Conservation (phyloP, 306 rosid genomes). For the Leucaena leucocephala region DNA sequence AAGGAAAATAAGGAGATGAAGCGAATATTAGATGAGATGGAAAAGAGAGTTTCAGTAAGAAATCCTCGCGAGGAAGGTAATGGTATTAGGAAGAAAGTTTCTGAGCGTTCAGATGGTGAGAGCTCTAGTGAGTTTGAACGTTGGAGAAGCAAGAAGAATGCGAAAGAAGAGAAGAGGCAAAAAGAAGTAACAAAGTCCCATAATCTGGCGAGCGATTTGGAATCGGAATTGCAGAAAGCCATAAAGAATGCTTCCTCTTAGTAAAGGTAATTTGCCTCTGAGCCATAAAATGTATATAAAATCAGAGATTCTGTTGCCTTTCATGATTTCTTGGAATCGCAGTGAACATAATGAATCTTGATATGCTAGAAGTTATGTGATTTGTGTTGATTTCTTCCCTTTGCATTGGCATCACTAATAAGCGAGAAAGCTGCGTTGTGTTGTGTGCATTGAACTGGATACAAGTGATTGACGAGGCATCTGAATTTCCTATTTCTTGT, state of each 20-base stretch:
- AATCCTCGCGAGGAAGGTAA: constrained; percentile 32
- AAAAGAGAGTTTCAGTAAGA: constrained; percentile 41
- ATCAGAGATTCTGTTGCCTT: constrained; percentile 26
- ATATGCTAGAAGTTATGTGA: not conserved
- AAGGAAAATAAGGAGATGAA: constrained; percentile 78
- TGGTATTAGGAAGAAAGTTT: constrained; percentile 32
- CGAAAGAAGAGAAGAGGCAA: constrained; percentile 51
- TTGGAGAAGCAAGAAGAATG: constrained; percentile 60
- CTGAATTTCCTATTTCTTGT: not conserved
- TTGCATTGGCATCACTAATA: not conserved
- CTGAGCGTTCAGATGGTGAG: constrained; percentile 35
- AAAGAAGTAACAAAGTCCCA: constrained; percentile 49
- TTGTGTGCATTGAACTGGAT: not conserved
- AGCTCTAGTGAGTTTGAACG: constrained; percentile 49
- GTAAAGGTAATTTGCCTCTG: constrained; percentile 44
- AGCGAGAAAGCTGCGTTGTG: constrained; percentile 19
- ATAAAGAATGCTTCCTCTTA: constrained; percentile 74
- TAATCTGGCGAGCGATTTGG: constrained; percentile 54
- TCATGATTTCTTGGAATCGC: too few relatives aligned
- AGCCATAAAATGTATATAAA: constrained; percentile 41
- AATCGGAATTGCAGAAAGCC: constrained; percentile 86
- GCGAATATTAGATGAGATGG: constrained; percentile 58
- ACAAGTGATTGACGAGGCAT: not conserved
- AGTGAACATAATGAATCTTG: not conserved
- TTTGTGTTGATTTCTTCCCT: constrained; percentile 15